Evolutionary conservation across 2,329 filamentous ascomycete genomes (phyloP), one percentile per base, ranked within the genome.

Genomic region (Cladosporium oxysporum): DNA sequence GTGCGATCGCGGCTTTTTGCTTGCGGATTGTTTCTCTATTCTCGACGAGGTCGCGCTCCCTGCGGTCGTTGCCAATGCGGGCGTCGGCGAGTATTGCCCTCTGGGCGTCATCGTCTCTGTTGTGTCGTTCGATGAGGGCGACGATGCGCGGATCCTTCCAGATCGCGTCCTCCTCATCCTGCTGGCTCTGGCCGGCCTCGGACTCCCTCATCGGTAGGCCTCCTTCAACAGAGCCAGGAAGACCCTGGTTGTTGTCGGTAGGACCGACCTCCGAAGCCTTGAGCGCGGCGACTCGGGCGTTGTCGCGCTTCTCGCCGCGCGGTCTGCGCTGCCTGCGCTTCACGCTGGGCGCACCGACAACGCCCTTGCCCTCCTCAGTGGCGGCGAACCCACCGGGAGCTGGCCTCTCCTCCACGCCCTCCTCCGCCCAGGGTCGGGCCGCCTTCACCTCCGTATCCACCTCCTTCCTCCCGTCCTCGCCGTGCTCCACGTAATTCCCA

Each of bases 221-320:
- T 33, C 18, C n/a, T 23, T 37, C n/a, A 21, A 21, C 55, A 59
- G 57, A 59, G 57, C 33, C 57, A 59, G 57, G 57, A 59, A 29
- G 21, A 59, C 57, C 57, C 57, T 59, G 57, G 57, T 59, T 59
- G 57, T 35, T 21, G 29, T 33, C n/a, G 55, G 10, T 33, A 47
- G 41, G n/a, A 21, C 41, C 41, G 41, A 47, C 41, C 31, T 58
- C 33, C 33, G 35, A 23, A 29, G 35, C 23, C 29, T 21, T 14
- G 52, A 12, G 14, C 26, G 52, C 52, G 18, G 52, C 26, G 6
- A 7, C 52, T 23, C 2, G 3, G 21, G 33, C 57, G 55, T n/a
- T 10, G 4, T 37, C 5, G 33, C 31, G 55, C n/a, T 18, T 58
- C 33, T 12, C 5, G 5, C 26, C 5, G 23, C 31, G 21, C 8